Conservation (phyloP, 1,284 basidiomycete species). For the Boletus coffeatus region DNA sequence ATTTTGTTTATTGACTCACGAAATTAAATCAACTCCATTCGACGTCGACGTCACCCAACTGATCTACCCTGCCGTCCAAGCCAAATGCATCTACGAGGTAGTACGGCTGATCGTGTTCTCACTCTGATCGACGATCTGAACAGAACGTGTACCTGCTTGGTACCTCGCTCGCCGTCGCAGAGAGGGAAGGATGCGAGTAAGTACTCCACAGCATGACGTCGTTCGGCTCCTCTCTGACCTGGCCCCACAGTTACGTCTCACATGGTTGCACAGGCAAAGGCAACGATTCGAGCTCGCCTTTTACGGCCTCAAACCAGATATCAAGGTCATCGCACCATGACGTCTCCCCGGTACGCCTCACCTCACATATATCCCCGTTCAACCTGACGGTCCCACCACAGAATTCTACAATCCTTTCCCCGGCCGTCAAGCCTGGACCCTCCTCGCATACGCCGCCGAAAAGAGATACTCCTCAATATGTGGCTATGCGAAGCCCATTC, state of each 20-base stretch:
- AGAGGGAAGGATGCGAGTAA: constrained; percentile 89
- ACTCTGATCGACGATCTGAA: constrained; percentile 7
- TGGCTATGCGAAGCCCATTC: constrained; percentile 70
- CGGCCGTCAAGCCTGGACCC: no score
- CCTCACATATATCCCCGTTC: neutral
- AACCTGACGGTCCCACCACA: neutral
- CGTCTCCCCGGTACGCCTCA: neutral
- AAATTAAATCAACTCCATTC: no score
- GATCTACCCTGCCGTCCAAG: constrained; percentile 97
- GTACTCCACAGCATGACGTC: constrained; percentile 24
- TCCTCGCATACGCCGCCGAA: no score
- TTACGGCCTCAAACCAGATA: neutral
- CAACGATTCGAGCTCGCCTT: neutral
- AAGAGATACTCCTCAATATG: constrained; percentile 57
- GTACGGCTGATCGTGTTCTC: constrained; percentile 33
- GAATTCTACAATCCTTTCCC: no score
- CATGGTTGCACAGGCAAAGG: constrained; percentile 81
- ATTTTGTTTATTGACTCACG: no score
- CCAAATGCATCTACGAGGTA: constrained; percentile 98
- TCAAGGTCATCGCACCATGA: neutral
- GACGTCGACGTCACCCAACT: constrained; percentile 65
- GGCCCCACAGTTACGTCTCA: constrained; percentile 72
- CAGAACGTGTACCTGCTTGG: constrained; percentile 97
- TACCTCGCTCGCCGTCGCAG: constrained; percentile 56
- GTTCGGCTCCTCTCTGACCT: constrained; percentile 4